Evolutionary conservation across 2,329 filamentous ascomycete genomes (phyloP).

Genomic region (Apiospora arundinis): DNA sequence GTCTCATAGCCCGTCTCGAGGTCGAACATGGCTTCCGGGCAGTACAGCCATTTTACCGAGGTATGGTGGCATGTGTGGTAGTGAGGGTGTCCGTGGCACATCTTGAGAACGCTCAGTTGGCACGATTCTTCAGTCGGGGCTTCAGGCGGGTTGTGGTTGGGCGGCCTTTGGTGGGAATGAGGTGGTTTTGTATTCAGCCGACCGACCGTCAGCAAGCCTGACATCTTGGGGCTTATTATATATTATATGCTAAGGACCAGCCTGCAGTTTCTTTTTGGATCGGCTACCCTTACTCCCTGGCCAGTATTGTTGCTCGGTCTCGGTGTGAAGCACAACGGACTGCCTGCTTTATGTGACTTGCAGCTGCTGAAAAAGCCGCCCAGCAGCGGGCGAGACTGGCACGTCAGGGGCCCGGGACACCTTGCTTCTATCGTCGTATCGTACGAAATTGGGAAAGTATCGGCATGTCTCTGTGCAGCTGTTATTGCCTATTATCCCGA

Average conservation of each 20-base stretch:
- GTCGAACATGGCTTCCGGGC: constrained; percentile 55
- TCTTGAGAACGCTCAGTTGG: constrained; percentile 34
- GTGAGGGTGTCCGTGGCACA: constrained; percentile 63
- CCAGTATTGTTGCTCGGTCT: not conserved
- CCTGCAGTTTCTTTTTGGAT: not conserved
- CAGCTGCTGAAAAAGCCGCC: not conserved
- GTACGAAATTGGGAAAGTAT: not conserved
- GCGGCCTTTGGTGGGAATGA: not conserved
- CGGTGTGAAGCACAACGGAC: constrained; percentile 7
- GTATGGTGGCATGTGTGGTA: constrained; percentile 59
- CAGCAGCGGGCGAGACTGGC: not conserved
- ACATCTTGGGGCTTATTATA: not conserved
- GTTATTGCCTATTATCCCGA: not conserved
- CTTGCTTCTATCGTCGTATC: not conserved
- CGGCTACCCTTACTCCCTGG: not conserved
- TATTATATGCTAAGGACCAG: not conserved
- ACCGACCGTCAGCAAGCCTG: not conserved
- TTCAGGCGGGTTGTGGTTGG: not conserved
- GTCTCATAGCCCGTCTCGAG: constrained; percentile 56
- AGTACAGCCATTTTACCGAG: constrained; percentile 63
- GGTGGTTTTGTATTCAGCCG: not conserved
- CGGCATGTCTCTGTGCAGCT: constrained; percentile 10
- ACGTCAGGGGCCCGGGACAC: not conserved
- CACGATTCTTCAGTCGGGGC: not conserved
- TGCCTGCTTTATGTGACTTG: constrained; percentile 1